A percentile compares a stretch with the other conserved stretches of the same genome.
phyloP scores from a whole-genome alignment of 2,329 filamentous ascomycete genomes.

The Rhinocladiella similis region DNA sequence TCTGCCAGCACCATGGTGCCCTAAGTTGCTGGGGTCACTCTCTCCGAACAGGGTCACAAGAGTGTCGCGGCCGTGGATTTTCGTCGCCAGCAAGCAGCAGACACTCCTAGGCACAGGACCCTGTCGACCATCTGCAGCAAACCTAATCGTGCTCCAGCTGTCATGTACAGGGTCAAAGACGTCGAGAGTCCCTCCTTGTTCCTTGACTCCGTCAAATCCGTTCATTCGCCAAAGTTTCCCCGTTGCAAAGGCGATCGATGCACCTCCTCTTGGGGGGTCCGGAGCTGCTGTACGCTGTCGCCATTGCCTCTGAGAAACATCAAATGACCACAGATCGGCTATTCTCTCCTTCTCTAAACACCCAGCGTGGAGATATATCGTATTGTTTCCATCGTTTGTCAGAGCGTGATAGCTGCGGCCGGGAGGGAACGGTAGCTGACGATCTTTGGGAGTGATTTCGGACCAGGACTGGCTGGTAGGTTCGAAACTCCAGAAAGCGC shows the following conservation, averaged over 20 bases:
- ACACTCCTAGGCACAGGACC: conserved; percentile 55
- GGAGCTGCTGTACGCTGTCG: conserved; percentile 67
- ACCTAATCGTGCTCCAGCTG: conserved; percentile 29
- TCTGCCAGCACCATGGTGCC: conserved; percentile 57
- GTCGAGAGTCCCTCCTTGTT: conserved; percentile 72
- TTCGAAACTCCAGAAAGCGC: conserved; percentile 75
- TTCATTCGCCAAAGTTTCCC: conserved; percentile 75
- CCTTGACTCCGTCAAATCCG: conserved; percentile 70
- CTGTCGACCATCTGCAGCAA: conserved; percentile 41
- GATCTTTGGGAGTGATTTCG: conserved; percentile 57
- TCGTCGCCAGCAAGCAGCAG: conserved; percentile 45
- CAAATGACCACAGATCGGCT: conserved; percentile 77
- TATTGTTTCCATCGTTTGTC: conserved; percentile 63
- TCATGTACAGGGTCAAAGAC: conserved; percentile 48
- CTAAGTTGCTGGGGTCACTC: conserved; percentile 52
- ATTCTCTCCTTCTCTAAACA: conserved; percentile 64
- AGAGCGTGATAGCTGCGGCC: conserved; percentile 72
- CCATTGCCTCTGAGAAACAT: conserved; percentile 65
- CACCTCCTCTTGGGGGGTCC: conserved; percentile 64
- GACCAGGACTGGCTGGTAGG: conserved; percentile 65
- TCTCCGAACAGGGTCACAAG: conserved; percentile 57
- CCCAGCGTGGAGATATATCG: conserved; percentile 75
- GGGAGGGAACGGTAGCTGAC: conserved; percentile 53
- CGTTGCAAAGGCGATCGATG: conserved; percentile 64
- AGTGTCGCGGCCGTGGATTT: conserved; percentile 35